Conservation (phyloP, 2,329 filamentous ascomycete genomes). For the Sporothrix sp. region DNA sequence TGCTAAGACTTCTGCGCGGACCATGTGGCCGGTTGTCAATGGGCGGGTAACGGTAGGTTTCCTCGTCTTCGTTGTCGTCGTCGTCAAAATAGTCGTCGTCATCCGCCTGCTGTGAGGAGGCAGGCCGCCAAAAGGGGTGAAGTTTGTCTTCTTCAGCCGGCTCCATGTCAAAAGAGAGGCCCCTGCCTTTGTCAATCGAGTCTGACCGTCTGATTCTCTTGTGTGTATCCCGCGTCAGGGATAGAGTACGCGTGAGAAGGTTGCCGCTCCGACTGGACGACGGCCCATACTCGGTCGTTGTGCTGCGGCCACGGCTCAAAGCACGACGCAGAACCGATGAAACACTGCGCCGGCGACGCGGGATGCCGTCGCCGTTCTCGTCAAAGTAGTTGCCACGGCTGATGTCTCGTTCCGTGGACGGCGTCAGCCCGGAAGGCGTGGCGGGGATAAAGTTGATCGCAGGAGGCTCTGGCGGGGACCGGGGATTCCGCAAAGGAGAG, state of each 20-base stretch:
- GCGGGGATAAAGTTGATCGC: conserved; percentile 52
- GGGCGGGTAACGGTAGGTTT: conserved; percentile 37
- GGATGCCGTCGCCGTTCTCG: conserved; percentile 23
- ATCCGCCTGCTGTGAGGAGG: conserved; percentile 30
- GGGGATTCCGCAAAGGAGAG: conserved; percentile 53
- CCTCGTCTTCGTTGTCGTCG: conserved; percentile 23
- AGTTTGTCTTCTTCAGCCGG: conserved; percentile 45
- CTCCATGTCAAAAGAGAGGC: conserved; percentile 29
- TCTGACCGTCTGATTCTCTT: conserved; percentile 4
- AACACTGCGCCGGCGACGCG: conserved; percentile 31
- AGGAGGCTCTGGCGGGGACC: conserved; percentile 45
- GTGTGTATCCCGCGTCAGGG: conserved; percentile 31
- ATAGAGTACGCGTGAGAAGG: conserved; percentile 43
- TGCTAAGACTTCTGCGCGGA: conserved; percentile 41
- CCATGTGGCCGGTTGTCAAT: conserved; percentile 38
- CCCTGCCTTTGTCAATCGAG: conserved; percentile 20
- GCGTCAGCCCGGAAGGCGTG: conserved; percentile 50
- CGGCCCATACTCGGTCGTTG: conserved; percentile 31
- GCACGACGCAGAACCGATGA: conserved; percentile 44
- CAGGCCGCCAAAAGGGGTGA: conserved; percentile 54
- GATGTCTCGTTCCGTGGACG: conserved; percentile 41
- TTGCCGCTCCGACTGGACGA: conserved; percentile 31
- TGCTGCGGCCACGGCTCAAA: conserved; percentile 28
- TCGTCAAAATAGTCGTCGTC: conserved; percentile 17
- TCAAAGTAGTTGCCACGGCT: conserved; percentile 47